Evolutionary conservation across 768 basidiomycete genomes (phyloP).

Genomic region (Pisolithus microcarpus): DNA sequence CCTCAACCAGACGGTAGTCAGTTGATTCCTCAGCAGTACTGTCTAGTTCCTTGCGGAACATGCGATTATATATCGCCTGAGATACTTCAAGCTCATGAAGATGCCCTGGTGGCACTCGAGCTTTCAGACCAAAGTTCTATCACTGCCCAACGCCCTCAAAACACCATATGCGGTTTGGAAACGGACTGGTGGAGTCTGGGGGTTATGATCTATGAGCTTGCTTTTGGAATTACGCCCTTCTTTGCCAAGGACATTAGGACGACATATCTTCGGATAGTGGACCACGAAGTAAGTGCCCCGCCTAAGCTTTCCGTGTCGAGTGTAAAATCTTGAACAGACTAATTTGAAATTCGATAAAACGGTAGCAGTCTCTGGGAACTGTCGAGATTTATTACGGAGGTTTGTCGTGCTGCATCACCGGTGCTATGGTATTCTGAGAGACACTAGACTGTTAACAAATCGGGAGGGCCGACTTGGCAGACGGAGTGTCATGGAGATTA

Average conservation of each 20-base stretch:
- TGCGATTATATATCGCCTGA: constrained; percentile 97
- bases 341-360: constrained; percentile 50
- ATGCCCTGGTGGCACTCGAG: constrained; percentile 72
- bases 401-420: constrained; percentile 21
- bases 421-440: constrained; percentile 5
- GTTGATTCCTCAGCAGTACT: constrained; percentile 53
- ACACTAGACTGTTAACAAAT: constrained; percentile 49
- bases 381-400: constrained; percentile 52
- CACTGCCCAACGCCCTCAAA: constrained; percentile 16
- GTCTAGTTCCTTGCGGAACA: constrained; percentile 81
- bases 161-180: constrained; percentile 67
- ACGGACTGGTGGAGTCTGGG: constrained; percentile 98
- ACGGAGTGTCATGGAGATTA: constrained; percentile 51
- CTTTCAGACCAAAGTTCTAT: constrained; percentile 45
- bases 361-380: constrained; percentile 39
- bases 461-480: constrained; percentile 63
- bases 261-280: constrained; percentile 77
- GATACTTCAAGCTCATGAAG: constrained; percentile 76
- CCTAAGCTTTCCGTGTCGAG: neutral
- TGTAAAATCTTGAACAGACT: constrained; percentile 32
- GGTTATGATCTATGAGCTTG: constrained; percentile 85
- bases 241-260: constrained; percentile 80
- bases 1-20: constrained; percentile 50
- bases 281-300: constrained; percentile 50
- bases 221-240: constrained; percentile 80